Conservation (phyloP, 2,329 filamentous ascomycete species). For the Scytalidium sp. region DNA sequence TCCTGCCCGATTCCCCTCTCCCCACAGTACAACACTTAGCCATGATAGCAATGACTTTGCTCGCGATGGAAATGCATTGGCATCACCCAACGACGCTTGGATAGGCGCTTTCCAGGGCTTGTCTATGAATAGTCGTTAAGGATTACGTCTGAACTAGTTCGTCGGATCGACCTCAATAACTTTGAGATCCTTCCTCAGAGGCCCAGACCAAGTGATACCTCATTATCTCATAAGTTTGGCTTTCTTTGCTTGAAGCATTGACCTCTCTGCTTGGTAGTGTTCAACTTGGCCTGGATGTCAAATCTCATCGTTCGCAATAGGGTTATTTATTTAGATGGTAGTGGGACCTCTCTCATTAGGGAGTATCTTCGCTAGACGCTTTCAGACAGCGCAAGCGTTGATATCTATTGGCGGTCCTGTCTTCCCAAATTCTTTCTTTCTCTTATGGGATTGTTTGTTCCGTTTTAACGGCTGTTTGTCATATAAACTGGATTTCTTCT, state of each 20-base stretch:
- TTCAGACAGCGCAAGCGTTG: neutral
- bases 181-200: neutral
- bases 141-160: too few species aligned
- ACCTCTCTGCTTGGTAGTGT: neutral
- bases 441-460: too few species aligned
- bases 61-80: slow-evolving; percentile 36
- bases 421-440: neutral
- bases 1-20: slow-evolving; percentile 44
- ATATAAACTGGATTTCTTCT: neutral
- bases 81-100: slow-evolving; percentile 52
- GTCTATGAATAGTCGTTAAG: slow-evolving; percentile 55
- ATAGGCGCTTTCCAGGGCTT: slow-evolving; percentile 63
- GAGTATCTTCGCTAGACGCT: neutral
- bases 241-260: neutral
- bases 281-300: too few species aligned
- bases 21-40: slow-evolving; percentile 31
- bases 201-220: neutral
- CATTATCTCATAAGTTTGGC: neutral
- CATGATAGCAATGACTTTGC: slow-evolving; percentile 38
- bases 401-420: neutral
- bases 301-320: too few species aligned
- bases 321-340: neutral
- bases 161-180: too few species aligned
- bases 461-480: neutral
- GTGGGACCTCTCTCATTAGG: neutral